Evolutionary conservation across 169 alveolate genomes (phyloP).

Genomic region (Babesia caballi): DNA sequence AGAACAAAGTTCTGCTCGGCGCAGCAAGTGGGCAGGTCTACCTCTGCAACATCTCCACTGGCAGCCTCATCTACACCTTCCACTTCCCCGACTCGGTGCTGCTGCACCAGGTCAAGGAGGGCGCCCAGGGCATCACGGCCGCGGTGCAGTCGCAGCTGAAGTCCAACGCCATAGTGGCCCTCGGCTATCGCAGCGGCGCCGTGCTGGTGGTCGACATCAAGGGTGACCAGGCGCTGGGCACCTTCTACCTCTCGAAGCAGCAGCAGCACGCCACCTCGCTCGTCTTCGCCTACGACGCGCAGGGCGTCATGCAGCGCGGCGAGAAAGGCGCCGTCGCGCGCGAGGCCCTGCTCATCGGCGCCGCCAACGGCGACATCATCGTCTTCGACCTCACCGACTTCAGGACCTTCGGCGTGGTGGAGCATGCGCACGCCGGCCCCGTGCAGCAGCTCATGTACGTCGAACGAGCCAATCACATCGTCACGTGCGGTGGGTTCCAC

Average conservation of each 20-base stretch:
- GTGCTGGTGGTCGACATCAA: constrained; percentile 50
- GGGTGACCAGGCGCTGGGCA: constrained; percentile 44
- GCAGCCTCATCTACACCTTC: constrained; percentile 62
- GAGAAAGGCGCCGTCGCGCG: background rate
- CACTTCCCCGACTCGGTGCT: constrained; percentile 28
- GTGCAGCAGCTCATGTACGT: constrained; percentile 30
- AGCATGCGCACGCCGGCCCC: constrained; percentile 36
- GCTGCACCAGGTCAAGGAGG: constrained; percentile 19
- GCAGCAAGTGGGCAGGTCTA: constrained; percentile 57
- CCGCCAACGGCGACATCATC: constrained; percentile 46
- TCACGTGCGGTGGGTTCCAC: no score
- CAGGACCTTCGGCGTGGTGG: constrained; percentile 26
- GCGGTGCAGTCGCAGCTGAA: constrained; percentile 58
- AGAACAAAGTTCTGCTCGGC: constrained; percentile 65
- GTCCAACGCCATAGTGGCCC: constrained; percentile 60
- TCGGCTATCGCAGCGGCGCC: constrained; percentile 62
- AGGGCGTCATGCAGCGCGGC: constrained; percentile 21
- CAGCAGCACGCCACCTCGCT: constrained; percentile 37
- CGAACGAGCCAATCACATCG: constrained; percentile 27
- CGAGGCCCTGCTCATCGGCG: constrained; percentile 41
- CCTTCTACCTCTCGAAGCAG: constrained; percentile 28
- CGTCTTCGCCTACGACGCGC: constrained; percentile 40
- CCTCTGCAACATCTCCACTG: constrained; percentile 65
- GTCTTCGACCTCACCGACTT: constrained; percentile 52
- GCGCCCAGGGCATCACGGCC: constrained; percentile 51